Conservation (phyloP, 108 stramenopile species). For the Pseudonitzschia multiseries region DNA sequence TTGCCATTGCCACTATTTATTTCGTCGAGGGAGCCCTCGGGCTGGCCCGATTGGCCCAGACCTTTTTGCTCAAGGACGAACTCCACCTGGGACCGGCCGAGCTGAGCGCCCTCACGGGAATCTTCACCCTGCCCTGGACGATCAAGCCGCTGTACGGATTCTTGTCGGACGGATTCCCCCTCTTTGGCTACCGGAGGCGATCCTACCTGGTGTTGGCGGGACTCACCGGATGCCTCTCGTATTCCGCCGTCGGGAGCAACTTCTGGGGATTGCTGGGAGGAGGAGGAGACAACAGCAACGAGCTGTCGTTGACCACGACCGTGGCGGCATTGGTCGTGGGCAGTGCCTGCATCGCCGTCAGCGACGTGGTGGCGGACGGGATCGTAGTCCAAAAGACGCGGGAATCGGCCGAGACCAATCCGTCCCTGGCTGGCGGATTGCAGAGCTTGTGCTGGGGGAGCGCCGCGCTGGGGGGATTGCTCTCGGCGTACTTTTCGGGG, state of each 20-base stretch:
- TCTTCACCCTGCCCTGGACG: constrained; percentile 91
- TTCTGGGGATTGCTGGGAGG: constrained; percentile 43
- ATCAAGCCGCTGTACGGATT: constrained; percentile 94
- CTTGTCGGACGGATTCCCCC: constrained; percentile 83
- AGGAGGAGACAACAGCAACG: too few species aligned
- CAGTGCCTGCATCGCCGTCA: constrained; percentile 84
- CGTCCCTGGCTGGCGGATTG: constrained; percentile 71
- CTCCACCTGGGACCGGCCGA: constrained; percentile 91
- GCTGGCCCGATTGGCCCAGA: constrained; percentile 89
- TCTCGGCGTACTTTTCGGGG: constrained; percentile 90
- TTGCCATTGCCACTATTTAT: constrained; percentile 90
- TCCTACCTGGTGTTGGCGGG: constrained; percentile 81
- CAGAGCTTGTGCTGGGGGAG: constrained; percentile 92
- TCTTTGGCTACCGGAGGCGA: constrained; percentile 86
- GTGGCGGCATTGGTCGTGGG: constrained; percentile 59
- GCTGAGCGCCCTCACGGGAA: constrained; percentile 82
- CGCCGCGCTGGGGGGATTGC: constrained; percentile 85
- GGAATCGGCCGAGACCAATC: constrained; percentile 58
- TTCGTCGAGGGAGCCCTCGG: constrained; percentile 96
- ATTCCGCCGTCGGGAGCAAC: constrained; percentile 49
- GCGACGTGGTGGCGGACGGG: constrained; percentile 95
- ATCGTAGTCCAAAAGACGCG: constrained; percentile 90
- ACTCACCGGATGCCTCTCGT: constrained; percentile 58
- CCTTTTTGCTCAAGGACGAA: constrained; percentile 93
- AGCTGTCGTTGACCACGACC: constrained; percentile 35